Percentiles rank a stretch among this genome's conserved stretches.
Evolutionary conservation across 768 basidiomycete genomes (phyloP).

Genomic region (Tubosaeta sp.): DNA sequence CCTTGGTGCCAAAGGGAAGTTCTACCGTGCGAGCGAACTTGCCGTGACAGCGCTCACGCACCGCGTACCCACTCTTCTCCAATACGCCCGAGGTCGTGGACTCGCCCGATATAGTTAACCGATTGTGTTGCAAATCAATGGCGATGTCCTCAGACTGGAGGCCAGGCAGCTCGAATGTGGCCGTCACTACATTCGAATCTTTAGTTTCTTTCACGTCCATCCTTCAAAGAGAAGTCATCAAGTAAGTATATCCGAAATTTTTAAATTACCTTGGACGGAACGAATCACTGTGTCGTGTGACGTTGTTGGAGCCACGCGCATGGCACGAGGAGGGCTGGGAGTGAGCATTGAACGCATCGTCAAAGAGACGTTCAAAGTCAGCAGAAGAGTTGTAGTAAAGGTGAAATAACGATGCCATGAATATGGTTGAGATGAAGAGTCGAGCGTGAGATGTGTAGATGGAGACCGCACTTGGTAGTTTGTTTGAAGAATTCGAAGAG

Average conservation of each 20-base stretch:
- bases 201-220: constrained; percentile 45
- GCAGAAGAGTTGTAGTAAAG: neutral
- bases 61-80: constrained; percentile 38
- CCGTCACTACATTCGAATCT: constrained; percentile 40
- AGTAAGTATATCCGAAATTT: neutral
- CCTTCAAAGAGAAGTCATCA: constrained; percentile 12
- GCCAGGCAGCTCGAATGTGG: constrained; percentile 46
- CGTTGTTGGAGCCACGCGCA: neutral
- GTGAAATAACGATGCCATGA: neutral
- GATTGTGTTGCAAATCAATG: constrained; percentile 42
- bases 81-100: constrained; percentile 27
- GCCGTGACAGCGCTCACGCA: constrained; percentile 43
- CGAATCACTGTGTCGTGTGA: neutral
- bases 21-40: constrained; percentile 43
- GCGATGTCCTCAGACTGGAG: constrained; percentile 39
- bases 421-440: neutral
- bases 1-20: constrained; percentile 43
- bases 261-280: constrained; percentile 18
- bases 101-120: constrained; percentile 46
- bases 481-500: neutral
- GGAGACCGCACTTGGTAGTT: neutral
- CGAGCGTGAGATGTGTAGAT: neutral
- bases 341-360: neutral
- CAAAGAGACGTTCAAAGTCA: neutral
- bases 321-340: neutral